These are phyloP conservation scores for Colletotrichum euphorbiae DNA, from an alignment of 2,329 filamentous ascomycete genomes.

Conservation along the genomic window DNA sequence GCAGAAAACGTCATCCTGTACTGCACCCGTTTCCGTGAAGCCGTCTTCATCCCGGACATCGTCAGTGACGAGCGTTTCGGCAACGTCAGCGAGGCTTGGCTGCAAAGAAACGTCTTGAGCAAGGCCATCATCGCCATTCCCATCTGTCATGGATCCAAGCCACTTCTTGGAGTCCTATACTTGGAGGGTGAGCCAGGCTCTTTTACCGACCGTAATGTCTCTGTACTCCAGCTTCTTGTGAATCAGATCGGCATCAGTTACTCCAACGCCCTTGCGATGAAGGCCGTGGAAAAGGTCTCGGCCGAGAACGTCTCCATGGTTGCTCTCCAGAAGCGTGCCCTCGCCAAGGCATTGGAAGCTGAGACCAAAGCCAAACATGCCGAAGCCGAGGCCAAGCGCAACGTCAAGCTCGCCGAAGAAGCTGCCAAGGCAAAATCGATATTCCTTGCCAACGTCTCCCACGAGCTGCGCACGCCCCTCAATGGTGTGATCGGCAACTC, in stretches of 20 bases:
- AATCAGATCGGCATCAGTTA: slow-evolving; percentile 83
- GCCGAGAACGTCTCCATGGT: slow-evolving; percentile 84
- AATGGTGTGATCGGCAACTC: slow-evolving; percentile 92
- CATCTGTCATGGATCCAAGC: slow-evolving; percentile 78
- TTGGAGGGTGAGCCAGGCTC: slow-evolving; percentile 80
- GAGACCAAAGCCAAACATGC: slow-evolving; percentile 82
- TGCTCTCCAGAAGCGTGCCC: slow-evolving; percentile 78
- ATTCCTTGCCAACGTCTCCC: slow-evolving; percentile 83
- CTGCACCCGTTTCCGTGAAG: slow-evolving; percentile 80
- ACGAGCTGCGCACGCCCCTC: slow-evolving; percentile 84
- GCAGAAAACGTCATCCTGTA: slow-evolving; percentile 82
- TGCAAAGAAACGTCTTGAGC: slow-evolving; percentile 74
- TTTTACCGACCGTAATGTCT: slow-evolving; percentile 80
- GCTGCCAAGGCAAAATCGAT: slow-evolving; percentile 86
- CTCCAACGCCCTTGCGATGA: slow-evolving; percentile 75
- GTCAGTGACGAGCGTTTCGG: slow-evolving; percentile 82
- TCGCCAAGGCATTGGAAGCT: slow-evolving; percentile 77
- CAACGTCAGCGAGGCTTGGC: slow-evolving; percentile 77
- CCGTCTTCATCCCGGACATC: slow-evolving; percentile 79
- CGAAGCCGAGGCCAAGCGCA: slow-evolving; percentile 80
- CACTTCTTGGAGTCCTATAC: slow-evolving; percentile 79
- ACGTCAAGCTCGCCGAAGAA: slow-evolving; percentile 85
- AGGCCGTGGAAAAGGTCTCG: slow-evolving; percentile 80
- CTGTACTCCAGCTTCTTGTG: slow-evolving; percentile 76
- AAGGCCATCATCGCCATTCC: slow-evolving; percentile 84